Conservation (phyloP, 345 rosid species). For the Lepidium africanum region DNA sequence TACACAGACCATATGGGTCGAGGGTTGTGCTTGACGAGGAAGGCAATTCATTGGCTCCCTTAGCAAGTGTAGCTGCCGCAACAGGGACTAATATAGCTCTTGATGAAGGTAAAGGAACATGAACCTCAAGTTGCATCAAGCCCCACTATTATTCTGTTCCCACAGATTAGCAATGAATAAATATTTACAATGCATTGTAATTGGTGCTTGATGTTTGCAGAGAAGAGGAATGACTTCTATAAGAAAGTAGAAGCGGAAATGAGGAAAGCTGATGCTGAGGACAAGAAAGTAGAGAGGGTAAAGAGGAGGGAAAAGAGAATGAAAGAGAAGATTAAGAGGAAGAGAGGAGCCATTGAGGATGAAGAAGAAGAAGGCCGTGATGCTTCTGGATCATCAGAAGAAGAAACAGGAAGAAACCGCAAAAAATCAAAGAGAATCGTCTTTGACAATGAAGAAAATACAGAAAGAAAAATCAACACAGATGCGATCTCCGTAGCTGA, state of each 20-base stretch:
- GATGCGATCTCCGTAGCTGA: slow-evolving; percentile 59
- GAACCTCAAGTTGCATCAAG: not conserved
- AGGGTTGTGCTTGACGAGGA: slow-evolving; percentile 80
- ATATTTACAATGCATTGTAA: not conserved
- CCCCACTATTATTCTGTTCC: not conserved
- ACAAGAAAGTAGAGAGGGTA: slow-evolving; percentile 61
- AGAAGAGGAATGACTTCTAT: slow-evolving; percentile 45
- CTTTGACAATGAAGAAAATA: slow-evolving; percentile 28
- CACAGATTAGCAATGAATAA: not conserved
- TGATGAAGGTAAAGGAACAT: slow-evolving; percentile 51
- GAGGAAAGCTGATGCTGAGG: slow-evolving; percentile 70
- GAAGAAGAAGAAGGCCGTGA: slow-evolving; percentile 45
- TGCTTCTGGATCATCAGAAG: slow-evolving; percentile 34
- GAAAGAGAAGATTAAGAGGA: slow-evolving; percentile 66
- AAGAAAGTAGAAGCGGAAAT: slow-evolving; percentile 66
- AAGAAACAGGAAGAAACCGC: slow-evolving; percentile 34
- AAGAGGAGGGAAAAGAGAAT: slow-evolving; percentile 64
- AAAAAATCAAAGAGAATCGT: slow-evolving; percentile 50
- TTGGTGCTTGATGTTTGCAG: slow-evolving; percentile 31
- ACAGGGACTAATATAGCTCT: slow-evolving; percentile 38
- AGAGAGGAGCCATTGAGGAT: slow-evolving; percentile 39
- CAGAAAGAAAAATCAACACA: slow-evolving; percentile 11
- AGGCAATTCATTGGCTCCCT: slow-evolving; percentile 72
- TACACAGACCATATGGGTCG: slow-evolving; percentile 69
- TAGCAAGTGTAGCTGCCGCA: slow-evolving; percentile 64